A percentile compares a stretch with the other conserved stretches of the same genome.
Evolutionary conservation across 2,329 filamentous ascomycete genomes (phyloP).

Genomic region (Mollisiaceae sp.): DNA sequence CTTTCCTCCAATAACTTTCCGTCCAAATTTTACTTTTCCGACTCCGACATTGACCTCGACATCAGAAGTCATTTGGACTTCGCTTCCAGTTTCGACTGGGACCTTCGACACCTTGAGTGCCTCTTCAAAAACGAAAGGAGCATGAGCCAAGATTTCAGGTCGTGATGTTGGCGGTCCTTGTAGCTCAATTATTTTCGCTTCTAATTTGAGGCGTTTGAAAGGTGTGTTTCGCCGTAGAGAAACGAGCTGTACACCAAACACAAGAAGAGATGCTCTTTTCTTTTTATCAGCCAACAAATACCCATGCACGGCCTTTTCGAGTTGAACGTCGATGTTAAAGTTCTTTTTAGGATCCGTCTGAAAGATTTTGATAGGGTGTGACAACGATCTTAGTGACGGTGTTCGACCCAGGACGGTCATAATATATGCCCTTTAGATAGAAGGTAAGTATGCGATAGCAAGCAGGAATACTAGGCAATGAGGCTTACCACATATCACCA

Average conservation of each 20-base stretch:
- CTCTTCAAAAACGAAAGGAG: conserved; percentile 10
- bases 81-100: not conserved
- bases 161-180: not conserved
- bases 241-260: conserved; percentile 13
- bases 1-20: not conserved
- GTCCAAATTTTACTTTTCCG: not conserved
- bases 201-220: conserved; percentile 4
- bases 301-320: conserved; percentile 8
- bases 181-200: conserved; percentile 6
- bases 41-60: not conserved
- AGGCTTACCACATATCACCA: not conserved
- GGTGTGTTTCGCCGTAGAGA: not conserved
- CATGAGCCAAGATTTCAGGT: conserved; percentile 7
- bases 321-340: conserved; percentile 18
- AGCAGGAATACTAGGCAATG: not conserved
- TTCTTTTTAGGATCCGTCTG: conserved; percentile 10
- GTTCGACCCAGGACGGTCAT: not conserved
- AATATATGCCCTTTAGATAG: not conserved
- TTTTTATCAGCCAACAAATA: not conserved
- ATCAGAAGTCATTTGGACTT: not conserved
- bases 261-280: conserved; percentile 11
- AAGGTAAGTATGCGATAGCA: not conserved
- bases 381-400: not conserved
- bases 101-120: not conserved
- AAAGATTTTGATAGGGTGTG: conserved; percentile 5